Conservation (phyloP, 192 early-diverging fungal genomes). For the Dimargaris cristalligena region DNA sequence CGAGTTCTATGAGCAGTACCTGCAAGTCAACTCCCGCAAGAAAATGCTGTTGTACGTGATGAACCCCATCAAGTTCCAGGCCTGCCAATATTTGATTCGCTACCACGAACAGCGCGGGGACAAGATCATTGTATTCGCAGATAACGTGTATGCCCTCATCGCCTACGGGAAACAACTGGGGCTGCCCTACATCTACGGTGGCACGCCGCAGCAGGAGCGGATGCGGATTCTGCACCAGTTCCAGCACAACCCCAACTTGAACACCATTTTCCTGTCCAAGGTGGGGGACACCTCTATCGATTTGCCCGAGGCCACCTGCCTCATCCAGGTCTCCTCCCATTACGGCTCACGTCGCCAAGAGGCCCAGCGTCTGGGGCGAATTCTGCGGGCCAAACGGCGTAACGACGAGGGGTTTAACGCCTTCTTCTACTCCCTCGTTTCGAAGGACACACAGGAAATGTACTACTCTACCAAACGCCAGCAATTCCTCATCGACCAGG, state of each 20-base stretch:
- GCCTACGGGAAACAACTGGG: constrained; percentile 73
- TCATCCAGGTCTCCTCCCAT: constrained; percentile 98
- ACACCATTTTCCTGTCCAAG: constrained; percentile 77
- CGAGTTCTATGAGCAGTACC: constrained; percentile 90
- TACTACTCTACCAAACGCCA: constrained; percentile 95
- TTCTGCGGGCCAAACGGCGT: constrained; percentile 83
- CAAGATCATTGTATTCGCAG: constrained; percentile 99
- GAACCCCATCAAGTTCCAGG: constrained; percentile 97
- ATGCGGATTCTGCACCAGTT: constrained; percentile 87
- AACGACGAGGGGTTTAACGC: constrained; percentile 93
- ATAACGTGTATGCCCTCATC: constrained; percentile 89
- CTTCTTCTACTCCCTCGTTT: constrained; percentile 98
- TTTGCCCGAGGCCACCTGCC: constrained; percentile 90
- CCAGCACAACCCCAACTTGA: constrained; percentile 76
- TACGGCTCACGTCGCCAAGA: constrained; percentile 97
- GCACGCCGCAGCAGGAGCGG: constrained; percentile 74
- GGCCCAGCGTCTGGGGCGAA: constrained; percentile 89
- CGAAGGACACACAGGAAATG: constrained; percentile 96
- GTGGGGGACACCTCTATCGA: constrained; percentile 99
- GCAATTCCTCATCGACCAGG: constrained; percentile 99
- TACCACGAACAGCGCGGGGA: constrained; percentile 87
- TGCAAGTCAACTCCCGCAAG: constrained; percentile 64
- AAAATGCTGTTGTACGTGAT: constrained; percentile 76
- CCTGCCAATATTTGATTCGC: constrained; percentile 89
- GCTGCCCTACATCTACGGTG: constrained; percentile 83